phyloP scores from a whole-genome alignment of 192 early-diverging fungal species.

The Backusella sp. region DNA sequence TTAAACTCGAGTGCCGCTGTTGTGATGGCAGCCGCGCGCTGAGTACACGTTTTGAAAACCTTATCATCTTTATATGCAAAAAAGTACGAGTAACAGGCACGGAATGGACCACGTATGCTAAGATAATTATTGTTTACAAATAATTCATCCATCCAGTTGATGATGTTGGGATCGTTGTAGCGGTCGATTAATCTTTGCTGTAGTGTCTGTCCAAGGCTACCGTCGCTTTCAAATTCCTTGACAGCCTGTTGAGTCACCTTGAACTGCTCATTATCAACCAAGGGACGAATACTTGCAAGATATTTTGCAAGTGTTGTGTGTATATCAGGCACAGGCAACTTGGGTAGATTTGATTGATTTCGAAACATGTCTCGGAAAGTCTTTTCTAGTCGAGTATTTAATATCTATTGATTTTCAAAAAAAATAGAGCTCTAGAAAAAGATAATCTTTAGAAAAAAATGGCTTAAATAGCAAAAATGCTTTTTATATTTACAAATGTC shows the following conservation, averaged over 20 bases:
- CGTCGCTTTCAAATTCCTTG: slow-evolving; percentile 75
- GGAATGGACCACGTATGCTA: slow-evolving; percentile 90
- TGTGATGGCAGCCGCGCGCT: slow-evolving; percentile 86
- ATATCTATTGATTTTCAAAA: too few species aligned
- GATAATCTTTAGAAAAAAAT: too few species aligned
- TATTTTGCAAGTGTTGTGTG: slow-evolving; percentile 80
- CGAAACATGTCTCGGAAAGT: slow-evolving; percentile 47
- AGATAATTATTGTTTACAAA: slow-evolving; percentile 93
- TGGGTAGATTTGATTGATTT: slow-evolving; percentile 76
- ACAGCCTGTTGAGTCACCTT: slow-evolving; percentile 65
- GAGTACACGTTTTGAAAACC: slow-evolving; percentile 56
- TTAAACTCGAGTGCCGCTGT: slow-evolving; percentile 89
- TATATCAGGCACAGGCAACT: slow-evolving; percentile 85
- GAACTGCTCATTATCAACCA: slow-evolving; percentile 68
- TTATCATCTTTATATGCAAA: slow-evolving; percentile 91
- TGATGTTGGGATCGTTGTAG: slow-evolving; percentile 67
- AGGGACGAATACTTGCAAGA: slow-evolving; percentile 72
- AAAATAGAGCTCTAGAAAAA: too few species aligned
- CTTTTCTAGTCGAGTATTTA: too few species aligned
- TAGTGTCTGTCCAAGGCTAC: slow-evolving; percentile 75
- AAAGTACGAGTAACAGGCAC: slow-evolving; percentile 93
- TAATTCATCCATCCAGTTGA: slow-evolving; percentile 94
- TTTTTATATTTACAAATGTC: too few species aligned
- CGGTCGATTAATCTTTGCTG: slow-evolving; percentile 81
- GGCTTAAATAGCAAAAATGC: too few species aligned